phyloP scores from a whole-genome alignment of 805 yeast species.

The Blastobotrys mokoenaii region DNA sequence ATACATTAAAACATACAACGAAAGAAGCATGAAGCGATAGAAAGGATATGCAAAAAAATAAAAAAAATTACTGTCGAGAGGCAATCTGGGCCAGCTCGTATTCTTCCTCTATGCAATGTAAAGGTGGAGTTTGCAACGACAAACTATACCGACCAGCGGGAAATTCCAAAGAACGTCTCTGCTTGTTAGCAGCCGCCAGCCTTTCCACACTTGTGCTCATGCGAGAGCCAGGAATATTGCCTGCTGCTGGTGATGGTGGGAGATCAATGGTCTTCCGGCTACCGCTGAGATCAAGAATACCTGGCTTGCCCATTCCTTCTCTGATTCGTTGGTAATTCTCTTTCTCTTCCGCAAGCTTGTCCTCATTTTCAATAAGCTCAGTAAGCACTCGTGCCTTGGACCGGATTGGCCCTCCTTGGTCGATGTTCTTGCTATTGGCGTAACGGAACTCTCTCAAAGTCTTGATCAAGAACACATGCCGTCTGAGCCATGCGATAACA shows the following conservation, averaged over 20 bases:
- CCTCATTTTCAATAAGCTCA: conserved; percentile 21
- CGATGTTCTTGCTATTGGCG: conserved; percentile 39
- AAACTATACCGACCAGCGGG: conserved; percentile 11
- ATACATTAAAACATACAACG: neutral
- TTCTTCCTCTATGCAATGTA: conserved; percentile 16
- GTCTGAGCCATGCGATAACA: conserved; percentile 83
- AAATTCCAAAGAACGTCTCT: neutral
- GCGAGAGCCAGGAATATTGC: neutral
- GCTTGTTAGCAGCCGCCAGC: neutral
- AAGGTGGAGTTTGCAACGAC: conserved; percentile 10
- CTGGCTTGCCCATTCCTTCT: conserved; percentile 23
- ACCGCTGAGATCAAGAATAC: conserved; percentile 16
- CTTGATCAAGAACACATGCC: conserved; percentile 75
- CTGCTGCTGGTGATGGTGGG: neutral
- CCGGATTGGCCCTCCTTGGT: conserved; percentile 26
- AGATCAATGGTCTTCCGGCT: neutral
- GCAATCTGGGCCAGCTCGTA: conserved; percentile 6
- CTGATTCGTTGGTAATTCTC: conserved; percentile 22
- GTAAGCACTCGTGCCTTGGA: conserved; percentile 23
- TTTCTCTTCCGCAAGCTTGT: conserved; percentile 21
- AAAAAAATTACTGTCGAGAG: conserved; percentile 3
- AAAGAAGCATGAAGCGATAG: neutral
- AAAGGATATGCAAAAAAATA: neutral
- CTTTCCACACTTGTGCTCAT: conserved; percentile 7
- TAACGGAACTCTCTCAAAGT: conserved; percentile 84